Conservation (phyloP, 495 filamentous ascomycete genomes). For the Bryoglossum gracile region DNA sequence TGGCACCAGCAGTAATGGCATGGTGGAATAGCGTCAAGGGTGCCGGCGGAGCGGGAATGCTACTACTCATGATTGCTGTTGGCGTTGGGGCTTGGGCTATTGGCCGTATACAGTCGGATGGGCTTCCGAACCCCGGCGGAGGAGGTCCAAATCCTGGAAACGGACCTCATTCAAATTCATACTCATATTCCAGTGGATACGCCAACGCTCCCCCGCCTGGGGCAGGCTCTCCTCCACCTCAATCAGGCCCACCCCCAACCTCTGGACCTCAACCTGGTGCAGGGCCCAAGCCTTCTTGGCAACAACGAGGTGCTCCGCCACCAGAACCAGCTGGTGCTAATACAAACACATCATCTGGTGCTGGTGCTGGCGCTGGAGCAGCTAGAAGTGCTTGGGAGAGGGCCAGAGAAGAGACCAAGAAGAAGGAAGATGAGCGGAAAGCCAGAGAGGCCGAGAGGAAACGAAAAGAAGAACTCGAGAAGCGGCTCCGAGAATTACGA, state of each 20-base stretch:
- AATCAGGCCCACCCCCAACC: slow-evolving; percentile 25
- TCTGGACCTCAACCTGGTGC: slow-evolving; percentile 26
- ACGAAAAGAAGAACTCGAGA: slow-evolving; percentile 39
- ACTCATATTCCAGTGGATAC: slow-evolving; percentile 13
- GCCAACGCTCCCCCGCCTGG: slow-evolving; percentile 9
- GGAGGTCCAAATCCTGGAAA: slow-evolving; percentile 10
- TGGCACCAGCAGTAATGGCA: slow-evolving; percentile 59
- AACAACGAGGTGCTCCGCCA: slow-evolving; percentile 12
- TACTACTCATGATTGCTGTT: slow-evolving; percentile 56
- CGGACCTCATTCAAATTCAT: background rate
- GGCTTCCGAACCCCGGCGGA: slow-evolving; percentile 26
- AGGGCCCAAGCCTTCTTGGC: slow-evolving; percentile 14
- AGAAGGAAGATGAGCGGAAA: slow-evolving; percentile 55
- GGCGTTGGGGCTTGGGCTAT: slow-evolving; percentile 69
- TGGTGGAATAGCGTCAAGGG: slow-evolving; percentile 60
- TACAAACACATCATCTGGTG: slow-evolving; percentile 13
- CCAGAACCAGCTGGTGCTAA: slow-evolving; percentile 22
- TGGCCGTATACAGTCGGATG: slow-evolving; percentile 56
- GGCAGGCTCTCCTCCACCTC: slow-evolving; percentile 9
- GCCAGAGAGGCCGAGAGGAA: slow-evolving; percentile 41
- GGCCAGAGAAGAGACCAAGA: slow-evolving; percentile 60
- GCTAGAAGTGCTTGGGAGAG: slow-evolving; percentile 57
- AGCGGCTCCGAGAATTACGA: slow-evolving; percentile 27
- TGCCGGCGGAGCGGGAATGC: slow-evolving; percentile 53
- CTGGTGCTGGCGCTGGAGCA: too few relatives aligned